A percentile compares a stretch with the other conserved stretches of the same genome.
Evolutionary conservation across 768 basidiomycete species (phyloP).

Genomic region (Glaciozyma antarctica): DNA sequence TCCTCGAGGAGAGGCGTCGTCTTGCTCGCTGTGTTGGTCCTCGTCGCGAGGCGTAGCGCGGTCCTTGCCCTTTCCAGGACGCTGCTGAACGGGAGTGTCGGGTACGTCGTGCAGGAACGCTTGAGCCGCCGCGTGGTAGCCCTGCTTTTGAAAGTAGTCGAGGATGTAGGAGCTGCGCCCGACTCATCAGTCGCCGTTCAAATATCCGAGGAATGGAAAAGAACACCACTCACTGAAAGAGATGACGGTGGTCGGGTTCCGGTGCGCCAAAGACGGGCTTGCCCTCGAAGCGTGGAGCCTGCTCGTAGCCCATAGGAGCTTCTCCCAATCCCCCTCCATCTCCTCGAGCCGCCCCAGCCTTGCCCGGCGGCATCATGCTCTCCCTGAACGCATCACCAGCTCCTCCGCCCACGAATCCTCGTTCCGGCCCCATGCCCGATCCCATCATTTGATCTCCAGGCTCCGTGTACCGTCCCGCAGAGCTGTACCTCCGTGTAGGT

Average conservation of each 20-base stretch:
- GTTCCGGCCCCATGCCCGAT: no score
- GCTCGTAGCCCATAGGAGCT: background rate
- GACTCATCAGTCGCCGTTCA: background rate
- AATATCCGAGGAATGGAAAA: background rate
- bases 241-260: background rate
- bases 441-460: no score
- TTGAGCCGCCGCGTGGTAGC: conserved; percentile 23
- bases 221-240: conserved; percentile 1
- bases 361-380: no score
- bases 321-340: background rate
- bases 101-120: conserved; percentile 28
- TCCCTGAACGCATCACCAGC: no score
- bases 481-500: background rate
- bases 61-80: background rate
- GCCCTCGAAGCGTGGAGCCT: background rate
- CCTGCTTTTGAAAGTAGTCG: conserved; percentile 31
- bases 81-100: conserved; percentile 3
- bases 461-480: no score
- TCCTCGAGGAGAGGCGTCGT: background rate
- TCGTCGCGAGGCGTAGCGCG: background rate
- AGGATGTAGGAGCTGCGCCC: conserved; percentile 29
- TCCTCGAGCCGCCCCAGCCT: background rate
- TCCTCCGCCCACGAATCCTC: no score
- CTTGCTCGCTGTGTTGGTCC: background rate
- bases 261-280: background rate